Evolutionary conservation across 2,329 filamentous ascomycete genomes (phyloP), one percentile per base, ranked within the genome.

Genomic region (Cercospora zeina): DNA sequence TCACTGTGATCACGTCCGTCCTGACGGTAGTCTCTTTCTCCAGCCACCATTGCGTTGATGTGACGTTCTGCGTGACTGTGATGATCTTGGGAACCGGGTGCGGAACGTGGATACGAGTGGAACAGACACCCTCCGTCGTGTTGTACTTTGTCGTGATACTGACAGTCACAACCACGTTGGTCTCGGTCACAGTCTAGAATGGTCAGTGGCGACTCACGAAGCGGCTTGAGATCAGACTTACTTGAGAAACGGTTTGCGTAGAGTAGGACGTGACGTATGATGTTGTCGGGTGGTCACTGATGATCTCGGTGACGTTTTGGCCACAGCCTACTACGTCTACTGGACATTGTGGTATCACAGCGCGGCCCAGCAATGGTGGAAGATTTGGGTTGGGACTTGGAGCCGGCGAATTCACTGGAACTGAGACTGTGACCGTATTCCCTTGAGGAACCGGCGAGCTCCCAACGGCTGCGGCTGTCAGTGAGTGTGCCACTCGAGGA

Each of bases 1-100:
- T 47, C 4, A 47, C 42, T 3, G 42, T 47, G 4, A 47, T 6
- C 6, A 21, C 21, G 1, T 47, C 42, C 1, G 5, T 27, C 13
- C 42, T 27, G 1, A 21, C 21, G 11, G 1, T 47, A 0, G 42
- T 47, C 42, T 14, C 21, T 19, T 14, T 14, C 21, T 51, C 49
- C 27, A 51, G n/a, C 49, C 49, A 51, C 49, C 49, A 51, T 21
- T 51, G 49, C 31, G 49, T 51, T 10, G 49, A 51, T 10, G 49
- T 51, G n/a, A 51, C 49, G 19, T 51, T 51, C 7, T 51, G 49
- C 14, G 27, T 34, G 27, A 51, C 49, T 14, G 49, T 51, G 49
- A 51, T 8, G 27, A 51, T 16, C 6, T 3, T 19, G 3, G 27
- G 24, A 21, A 31, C 2, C 24, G 49, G 49, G 5, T 8, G 5